Evolutionary conservation across 179 eudicot genomes (phyloP).

Genomic region (Silene vulgaris): DNA sequence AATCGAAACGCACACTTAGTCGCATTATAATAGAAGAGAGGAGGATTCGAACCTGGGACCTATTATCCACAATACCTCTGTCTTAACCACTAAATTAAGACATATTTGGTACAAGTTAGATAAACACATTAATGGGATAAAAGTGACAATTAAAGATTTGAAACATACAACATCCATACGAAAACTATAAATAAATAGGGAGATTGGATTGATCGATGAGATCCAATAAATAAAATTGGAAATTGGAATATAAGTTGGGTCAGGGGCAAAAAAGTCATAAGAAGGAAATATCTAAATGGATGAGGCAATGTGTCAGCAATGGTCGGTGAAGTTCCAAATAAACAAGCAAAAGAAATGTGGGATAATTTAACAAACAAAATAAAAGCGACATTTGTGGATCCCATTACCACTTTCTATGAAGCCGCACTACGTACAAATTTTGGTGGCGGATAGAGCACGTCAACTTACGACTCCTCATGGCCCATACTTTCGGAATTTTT

Average conservation of each 20-base stretch:
- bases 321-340: constrained; percentile 13
- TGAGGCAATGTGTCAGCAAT: constrained; percentile 11
- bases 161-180: too few relatives aligned
- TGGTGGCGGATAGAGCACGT: constrained; percentile 10
- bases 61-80: too few relatives aligned
- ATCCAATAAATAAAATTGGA: not conserved
- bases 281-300: not conserved
- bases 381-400: constrained; percentile 12
- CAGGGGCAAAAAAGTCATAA: constrained; percentile 7
- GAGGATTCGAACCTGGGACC: too few relatives aligned
- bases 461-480: not conserved
- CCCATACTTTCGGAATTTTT: not conserved
- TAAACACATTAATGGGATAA: too few relatives aligned
- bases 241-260: not conserved
- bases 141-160: too few relatives aligned
- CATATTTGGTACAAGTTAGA: too few relatives aligned
- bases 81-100: too few relatives aligned
- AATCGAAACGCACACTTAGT: too few relatives aligned
- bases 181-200: too few relatives aligned
- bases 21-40: too few relatives aligned
- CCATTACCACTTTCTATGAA: constrained; percentile 2
- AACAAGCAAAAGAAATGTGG: constrained; percentile 11
- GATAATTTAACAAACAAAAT: not conserved
- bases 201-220: not conserved
- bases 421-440: not conserved